A percentile compares a stretch with the other conserved stretches of the same genome.
Conservation (phyloP, 345 rosid species). For the Eucalyptus paniculata region DNA sequence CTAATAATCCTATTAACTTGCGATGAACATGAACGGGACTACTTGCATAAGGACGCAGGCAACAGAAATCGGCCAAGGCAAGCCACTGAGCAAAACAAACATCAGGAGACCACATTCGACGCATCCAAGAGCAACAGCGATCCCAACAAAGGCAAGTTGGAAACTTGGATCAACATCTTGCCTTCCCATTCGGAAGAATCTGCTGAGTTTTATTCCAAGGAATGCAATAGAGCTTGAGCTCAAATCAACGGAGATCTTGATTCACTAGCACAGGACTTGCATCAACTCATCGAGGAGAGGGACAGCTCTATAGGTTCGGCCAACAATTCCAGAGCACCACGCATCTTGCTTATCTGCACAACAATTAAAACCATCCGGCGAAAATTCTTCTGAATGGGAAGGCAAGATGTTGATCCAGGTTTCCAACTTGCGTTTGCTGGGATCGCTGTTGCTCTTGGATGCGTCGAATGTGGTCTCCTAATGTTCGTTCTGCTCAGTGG, state of each 20-base stretch:
- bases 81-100: no score
- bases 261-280: neutral
- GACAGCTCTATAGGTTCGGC: neutral
- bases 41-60: accelerated
- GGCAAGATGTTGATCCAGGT: neutral
- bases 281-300: neutral
- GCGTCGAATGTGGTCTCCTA: neutral
- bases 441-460: neutral
- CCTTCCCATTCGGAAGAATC: no score
- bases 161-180: no score
- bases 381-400: neutral
- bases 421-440: neutral
- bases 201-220: no score
- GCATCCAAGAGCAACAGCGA: no score
- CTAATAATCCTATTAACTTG: no score
- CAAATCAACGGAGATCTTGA: neutral
- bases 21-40: no score
- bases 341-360: neutral
- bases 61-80: no score
- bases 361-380: accelerated
- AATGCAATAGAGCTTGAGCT: no score
- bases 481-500: neutral
- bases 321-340: neutral
- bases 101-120: no score
- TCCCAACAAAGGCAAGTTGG: no score